Percentiles rank a stretch among this genome's conserved stretches.
phyloP scores from a whole-genome alignment of 495 filamentous ascomycete genomes.

The Ramalina peruviana region DNA sequence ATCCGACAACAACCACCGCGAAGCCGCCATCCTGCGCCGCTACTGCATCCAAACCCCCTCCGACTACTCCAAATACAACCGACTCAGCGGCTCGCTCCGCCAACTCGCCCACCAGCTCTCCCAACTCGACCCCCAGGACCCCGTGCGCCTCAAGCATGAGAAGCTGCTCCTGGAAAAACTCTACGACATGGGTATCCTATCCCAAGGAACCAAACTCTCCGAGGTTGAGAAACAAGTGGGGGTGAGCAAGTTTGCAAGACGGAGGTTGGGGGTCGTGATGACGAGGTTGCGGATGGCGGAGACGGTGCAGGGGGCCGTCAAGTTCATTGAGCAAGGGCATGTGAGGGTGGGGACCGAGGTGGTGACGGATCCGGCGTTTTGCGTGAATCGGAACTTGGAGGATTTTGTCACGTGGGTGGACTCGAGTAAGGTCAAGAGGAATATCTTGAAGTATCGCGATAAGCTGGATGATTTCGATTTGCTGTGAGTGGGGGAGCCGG shows the following conservation, averaged over 20 bases:
- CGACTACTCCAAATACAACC: constrained; percentile 84
- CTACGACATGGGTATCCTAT: constrained; percentile 75
- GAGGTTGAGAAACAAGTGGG: constrained; percentile 77
- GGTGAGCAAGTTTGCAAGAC: constrained; percentile 67
- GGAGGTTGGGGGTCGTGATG: constrained; percentile 77
- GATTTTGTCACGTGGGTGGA: constrained; percentile 97
- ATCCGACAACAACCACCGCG: constrained; percentile 73
- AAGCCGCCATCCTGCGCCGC: constrained; percentile 60
- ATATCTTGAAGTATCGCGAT: constrained; percentile 83
- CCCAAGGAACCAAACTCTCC: constrained; percentile 52
- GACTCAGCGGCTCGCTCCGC: constrained; percentile 67
- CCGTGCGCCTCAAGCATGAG: constrained; percentile 68
- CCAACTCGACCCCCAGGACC: constrained; percentile 61
- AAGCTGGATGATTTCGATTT: constrained; percentile 96
- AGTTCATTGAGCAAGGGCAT: constrained; percentile 90
- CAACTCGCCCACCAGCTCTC: constrained; percentile 79
- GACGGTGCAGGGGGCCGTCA: constrained; percentile 64
- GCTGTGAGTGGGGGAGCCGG: constrained; percentile 32
- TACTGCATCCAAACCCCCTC: constrained; percentile 78
- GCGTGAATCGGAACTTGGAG: constrained; percentile 62
- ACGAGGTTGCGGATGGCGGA: constrained; percentile 79
- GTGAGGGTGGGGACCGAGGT: constrained; percentile 87
- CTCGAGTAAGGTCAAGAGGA: constrained; percentile 90
- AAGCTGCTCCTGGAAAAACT: constrained; percentile 75
- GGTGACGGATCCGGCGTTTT: constrained; percentile 57